Evolutionary conservation across 208 protist genomes (phyloP).

Genomic region (Balamuthia mandrillaris): DNA sequence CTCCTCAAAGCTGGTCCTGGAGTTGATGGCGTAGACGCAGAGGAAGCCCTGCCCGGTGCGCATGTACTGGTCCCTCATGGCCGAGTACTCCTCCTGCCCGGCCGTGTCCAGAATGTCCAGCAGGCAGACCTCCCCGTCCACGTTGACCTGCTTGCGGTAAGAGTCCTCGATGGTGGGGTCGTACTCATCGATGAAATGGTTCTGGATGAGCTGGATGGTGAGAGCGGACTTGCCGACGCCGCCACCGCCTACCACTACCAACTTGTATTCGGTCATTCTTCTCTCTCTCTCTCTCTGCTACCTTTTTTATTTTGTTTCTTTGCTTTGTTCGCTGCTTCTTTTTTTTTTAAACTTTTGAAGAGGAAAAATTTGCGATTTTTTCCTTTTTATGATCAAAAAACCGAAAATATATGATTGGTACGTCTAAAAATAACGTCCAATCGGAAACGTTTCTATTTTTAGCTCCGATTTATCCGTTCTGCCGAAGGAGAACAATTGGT

Average conservation of each 20-base stretch:
- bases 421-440: no score
- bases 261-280: conserved; percentile 33
- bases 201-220: conserved; percentile 71
- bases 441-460: no score
- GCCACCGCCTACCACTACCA: conserved; percentile 32
- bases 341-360: no score
- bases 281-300: no score
- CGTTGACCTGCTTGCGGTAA: conserved; percentile 60
- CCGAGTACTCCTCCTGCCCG: conserved; percentile 69
- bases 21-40: conserved; percentile 71
- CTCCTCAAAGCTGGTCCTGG: conserved; percentile 70
- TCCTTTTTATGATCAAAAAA: no score
- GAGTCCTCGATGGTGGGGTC: conserved; percentile 73
- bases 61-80: conserved; percentile 73
- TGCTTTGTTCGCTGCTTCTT: no score
- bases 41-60: conserved; percentile 65
- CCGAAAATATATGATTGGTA: no score
- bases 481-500: no score
- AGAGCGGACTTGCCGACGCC: conserved; percentile 80
- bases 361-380: no score
- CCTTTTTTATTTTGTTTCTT: no score
- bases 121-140: conserved; percentile 64
- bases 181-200: conserved; percentile 74
- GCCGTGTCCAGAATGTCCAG: conserved; percentile 76
- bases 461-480: no score